These are phyloP conservation scores for Dictyostelium capitatum DNA, from an alignment of 78 protist species.

Conservation along the genomic window DNA sequence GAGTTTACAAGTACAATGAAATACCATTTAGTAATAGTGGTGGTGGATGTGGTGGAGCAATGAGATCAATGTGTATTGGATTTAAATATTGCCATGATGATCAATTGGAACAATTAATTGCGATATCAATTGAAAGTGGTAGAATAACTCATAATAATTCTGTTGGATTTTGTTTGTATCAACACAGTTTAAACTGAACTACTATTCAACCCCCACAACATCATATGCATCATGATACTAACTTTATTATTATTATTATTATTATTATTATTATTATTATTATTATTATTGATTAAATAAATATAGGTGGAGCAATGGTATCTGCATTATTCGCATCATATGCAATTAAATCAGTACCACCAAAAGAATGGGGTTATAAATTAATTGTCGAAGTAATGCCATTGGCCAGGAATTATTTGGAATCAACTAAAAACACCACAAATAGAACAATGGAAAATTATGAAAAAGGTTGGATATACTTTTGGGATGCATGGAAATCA, in stretches of 20 bases:
- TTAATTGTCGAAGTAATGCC: constrained; percentile 59
- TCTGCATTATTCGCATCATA: constrained; percentile 88
- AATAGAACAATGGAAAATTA: constrained; percentile 25
- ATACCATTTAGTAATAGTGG: constrained; percentile 36
- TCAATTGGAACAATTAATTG: constrained; percentile 41
- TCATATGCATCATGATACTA: no score
- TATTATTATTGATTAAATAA: no score
- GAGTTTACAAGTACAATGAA: constrained; percentile 52
- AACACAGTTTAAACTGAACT: no score
- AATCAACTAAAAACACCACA: constrained; percentile 27
- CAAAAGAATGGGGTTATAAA: constrained; percentile 42
- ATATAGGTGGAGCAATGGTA: constrained; percentile 91
- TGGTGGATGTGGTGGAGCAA: constrained; percentile 92
- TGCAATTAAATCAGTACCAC: constrained; percentile 63
- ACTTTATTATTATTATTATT: no score
- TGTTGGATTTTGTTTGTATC: no score
- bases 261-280: no score
- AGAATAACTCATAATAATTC: constrained; percentile 86
- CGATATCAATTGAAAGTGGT: constrained; percentile 82
- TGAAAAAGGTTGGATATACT: constrained; percentile 72
- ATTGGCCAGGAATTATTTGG: constrained; percentile 43
- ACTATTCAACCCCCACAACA: no score
- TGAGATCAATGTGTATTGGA: constrained; percentile 91
- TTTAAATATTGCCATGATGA: constrained; percentile 39
- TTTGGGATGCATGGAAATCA: constrained; percentile 53